phyloP scores from a whole-genome alignment of 495 filamentous ascomycete genomes.

The Hypoxylon perforatum region DNA sequence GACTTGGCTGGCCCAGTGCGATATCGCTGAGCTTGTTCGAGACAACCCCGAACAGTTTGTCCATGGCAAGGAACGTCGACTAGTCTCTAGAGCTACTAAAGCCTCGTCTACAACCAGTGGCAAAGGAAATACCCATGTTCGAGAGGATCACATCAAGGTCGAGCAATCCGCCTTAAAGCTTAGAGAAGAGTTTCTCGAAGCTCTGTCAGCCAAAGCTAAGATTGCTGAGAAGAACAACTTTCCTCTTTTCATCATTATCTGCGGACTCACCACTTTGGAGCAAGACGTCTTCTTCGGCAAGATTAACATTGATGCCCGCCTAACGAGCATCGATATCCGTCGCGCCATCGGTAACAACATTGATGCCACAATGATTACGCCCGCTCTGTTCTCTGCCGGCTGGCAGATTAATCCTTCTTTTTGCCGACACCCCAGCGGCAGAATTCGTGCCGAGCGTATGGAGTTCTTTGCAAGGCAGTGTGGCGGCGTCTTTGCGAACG shows the following conservation, averaged over 20 bases:
- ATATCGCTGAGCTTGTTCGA: constrained; percentile 28
- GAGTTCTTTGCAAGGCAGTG: constrained; percentile 45
- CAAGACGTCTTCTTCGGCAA: constrained; percentile 50
- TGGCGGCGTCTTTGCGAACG: constrained; percentile 37
- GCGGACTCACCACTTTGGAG: constrained; percentile 47
- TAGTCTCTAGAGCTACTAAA: constrained; percentile 6
- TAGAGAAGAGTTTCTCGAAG: constrained; percentile 21
- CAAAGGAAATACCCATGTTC: constrained; percentile 2
- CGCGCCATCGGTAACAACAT: constrained; percentile 38
- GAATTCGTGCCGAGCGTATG: constrained; percentile 8
- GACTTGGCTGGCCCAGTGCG: constrained; percentile 47
- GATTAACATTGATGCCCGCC: neutral
- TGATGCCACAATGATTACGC: constrained; percentile 33
- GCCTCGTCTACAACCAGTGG: constrained; percentile 9
- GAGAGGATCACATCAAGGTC: constrained; percentile 38
- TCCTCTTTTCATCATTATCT: constrained; percentile 48
- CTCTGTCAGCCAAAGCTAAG: constrained; percentile 32
- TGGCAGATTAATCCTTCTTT: constrained; percentile 42
- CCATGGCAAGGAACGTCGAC: constrained; percentile 25
- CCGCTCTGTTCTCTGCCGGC: constrained; percentile 44
- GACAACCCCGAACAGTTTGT: constrained; percentile 26
- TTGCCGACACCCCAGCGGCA: constrained; percentile 1
- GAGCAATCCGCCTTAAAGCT: constrained; percentile 28
- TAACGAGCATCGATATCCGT: constrained; percentile 38
- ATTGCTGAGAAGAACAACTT: constrained; percentile 17